Base-by-base conservation (phyloP, 23 red algal species). In the Chondrus crispus region DNA sequence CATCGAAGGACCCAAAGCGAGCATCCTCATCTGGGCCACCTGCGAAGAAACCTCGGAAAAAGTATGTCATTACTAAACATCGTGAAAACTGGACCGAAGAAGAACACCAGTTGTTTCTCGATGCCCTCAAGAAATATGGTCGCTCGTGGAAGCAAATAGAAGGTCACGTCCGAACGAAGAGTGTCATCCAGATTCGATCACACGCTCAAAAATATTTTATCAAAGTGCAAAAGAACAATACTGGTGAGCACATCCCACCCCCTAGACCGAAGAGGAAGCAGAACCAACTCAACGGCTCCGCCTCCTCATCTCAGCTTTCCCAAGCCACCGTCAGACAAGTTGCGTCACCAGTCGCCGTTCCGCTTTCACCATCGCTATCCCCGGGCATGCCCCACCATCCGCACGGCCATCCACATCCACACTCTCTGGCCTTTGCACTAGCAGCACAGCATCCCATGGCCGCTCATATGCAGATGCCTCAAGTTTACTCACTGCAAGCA, bases 151-250 rank as follows among this genome's bases (percentile, higher is more conserved):
- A 98, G 51, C 84, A 91, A 28, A 98, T 98, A 80, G 91, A 96
- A 85, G 70, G 66, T 55, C 83, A 88, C 57, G 92, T 98, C 10
- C 84, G 93, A n/a, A 96, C 93, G 51, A 98, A 98, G 82, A 96
- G 91, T 63, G 85, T 98, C 14, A 91, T 96, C 46, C 93, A 98
- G 96, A 98, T 98, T 57, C 93, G 96, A 51, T 93, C 87, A 30
- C 96, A 98, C 60, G 96, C 96, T 19, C 96, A 98, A 71, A 98
- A 98, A 57, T 98, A 98, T 60, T 98, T 98, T 90, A 45, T 98
- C 45, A 98, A 98, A 74, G 88, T 98, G 16, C 88, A 93, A 29
- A 95, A 95, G 80, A 86, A 93, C 70, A 91, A 96, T 45, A 88
- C 85, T n/a, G 85, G 91, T 11, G 96, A 93, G 62, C 82, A 80